Conservation (phyloP, 768 basidiomycete genomes). For the Trametes meyenii region DNA sequence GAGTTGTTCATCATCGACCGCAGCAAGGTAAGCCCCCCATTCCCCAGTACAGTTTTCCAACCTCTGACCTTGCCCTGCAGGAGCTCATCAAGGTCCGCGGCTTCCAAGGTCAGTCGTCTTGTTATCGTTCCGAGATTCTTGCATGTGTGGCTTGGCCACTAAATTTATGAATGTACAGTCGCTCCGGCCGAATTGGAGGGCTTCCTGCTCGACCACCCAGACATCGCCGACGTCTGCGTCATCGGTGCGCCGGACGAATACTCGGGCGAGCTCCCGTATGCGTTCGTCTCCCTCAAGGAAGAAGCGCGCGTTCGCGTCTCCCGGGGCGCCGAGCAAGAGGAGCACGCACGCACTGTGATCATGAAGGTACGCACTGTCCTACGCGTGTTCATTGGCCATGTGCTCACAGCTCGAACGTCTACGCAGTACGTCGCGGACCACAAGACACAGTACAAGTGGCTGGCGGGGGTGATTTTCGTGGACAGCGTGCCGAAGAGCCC, state of each 20-base stretch:
- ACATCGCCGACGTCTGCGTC: constrained; percentile 64
- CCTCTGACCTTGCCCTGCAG: constrained; percentile 36
- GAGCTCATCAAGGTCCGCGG: constrained; percentile 73
- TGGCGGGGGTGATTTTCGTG: constrained; percentile 42
- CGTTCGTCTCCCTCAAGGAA: constrained; percentile 57
- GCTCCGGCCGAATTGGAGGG: constrained; percentile 76
- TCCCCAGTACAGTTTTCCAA: too few relatives aligned
- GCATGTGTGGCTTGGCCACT: background rate
- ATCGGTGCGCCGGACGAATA: constrained; percentile 70
- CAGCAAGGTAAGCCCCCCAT: constrained; percentile 24
- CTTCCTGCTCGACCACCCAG: constrained; percentile 59
- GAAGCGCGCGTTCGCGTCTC: constrained; percentile 42
- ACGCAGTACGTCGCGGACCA: constrained; percentile 36
- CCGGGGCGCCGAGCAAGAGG: constrained; percentile 37
- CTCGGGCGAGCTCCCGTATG: constrained; percentile 72
- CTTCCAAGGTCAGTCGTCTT: constrained; percentile 47
- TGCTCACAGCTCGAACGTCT: too few relatives aligned
- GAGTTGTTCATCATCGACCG: constrained; percentile 29
- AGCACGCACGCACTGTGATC: constrained; percentile 47
- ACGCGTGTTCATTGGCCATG: too few relatives aligned
- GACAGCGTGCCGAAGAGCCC: constrained; percentile 39
- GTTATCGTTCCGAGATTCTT: too few relatives aligned
- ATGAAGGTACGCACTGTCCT: constrained; percentile 56
- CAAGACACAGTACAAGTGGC: constrained; percentile 40
- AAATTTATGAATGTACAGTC: constrained; percentile 42